Base-by-base conservation (phyloP, 306 rosid species). In the Prunus mira region DNA sequence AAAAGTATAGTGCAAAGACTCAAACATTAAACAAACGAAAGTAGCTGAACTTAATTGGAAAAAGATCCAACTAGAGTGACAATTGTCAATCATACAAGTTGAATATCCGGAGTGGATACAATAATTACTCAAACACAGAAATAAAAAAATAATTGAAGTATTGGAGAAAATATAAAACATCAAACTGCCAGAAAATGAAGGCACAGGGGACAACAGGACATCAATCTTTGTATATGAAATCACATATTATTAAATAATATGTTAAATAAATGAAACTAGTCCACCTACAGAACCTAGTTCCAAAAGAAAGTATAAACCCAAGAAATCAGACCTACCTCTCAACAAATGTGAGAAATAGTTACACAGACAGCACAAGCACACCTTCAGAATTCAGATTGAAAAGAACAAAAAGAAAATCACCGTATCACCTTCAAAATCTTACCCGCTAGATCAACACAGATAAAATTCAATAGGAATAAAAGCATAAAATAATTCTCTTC, bases 221-320 rank as follows among this genome's bases (percentile, higher is more conserved):
- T 7, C 38, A 13, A 6, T 38, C 43, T 58, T 51, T 19, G 51
- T 32, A 22, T 15, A 54, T 17, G 25, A 67, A 19, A 32, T 17
- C 69, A 18, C 5, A 78, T 6, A 32, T 38, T 24, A 13, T 50
- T 32, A 12, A 32, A 52, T 12, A 25, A 58, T n/a, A 18, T 12
- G 3, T 11, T 71, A 69, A 63, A 66, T 43, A 28, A 41, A 55
- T 54, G 69, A 30, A 68, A 32, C 49, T 47, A 63, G 69, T 74
- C 69, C 55, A 78, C 80, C 50, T 74, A 14, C 67, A 43, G 22
- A 70, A 74, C 47, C 25, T 18, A 64, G 80, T 63, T 45, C 56
- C 51, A 78, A 82, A 71, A 67, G 77, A 52, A 82, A 24, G 77
- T 58, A 20, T 13, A 75, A 68, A 65, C 62, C 24, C 60, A 2